These are phyloP conservation scores for Pseudocercospora fuligena DNA, from an alignment of 2,329 filamentous ascomycete species.

Conservation along the genomic window DNA sequence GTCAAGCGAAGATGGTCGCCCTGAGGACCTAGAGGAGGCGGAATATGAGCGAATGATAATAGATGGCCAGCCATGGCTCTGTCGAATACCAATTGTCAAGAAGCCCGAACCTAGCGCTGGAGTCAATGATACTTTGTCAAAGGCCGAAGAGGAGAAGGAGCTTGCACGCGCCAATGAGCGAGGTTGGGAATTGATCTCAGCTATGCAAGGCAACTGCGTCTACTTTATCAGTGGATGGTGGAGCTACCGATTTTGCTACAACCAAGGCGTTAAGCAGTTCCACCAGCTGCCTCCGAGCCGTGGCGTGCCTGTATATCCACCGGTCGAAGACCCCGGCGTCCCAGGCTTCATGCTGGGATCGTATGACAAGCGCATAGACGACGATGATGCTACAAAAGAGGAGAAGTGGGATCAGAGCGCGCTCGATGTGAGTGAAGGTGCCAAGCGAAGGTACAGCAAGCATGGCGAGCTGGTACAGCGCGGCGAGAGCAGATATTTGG, in stretches of 20 bases:
- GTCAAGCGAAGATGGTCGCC: constrained; percentile 16
- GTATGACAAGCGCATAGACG: constrained; percentile 45
- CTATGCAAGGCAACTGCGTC: constrained; percentile 79
- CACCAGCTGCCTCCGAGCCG: constrained; percentile 76
- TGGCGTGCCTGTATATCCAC: constrained; percentile 70
- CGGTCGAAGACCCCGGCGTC: constrained; percentile 75
- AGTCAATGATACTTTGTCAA: constrained; percentile 38
- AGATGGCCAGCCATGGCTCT: constrained; percentile 75
- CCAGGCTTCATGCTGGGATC: constrained; percentile 78
- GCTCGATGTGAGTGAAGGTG: constrained; percentile 37
- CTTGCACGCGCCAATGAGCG: constrained; percentile 74
- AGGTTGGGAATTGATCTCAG: constrained; percentile 78
- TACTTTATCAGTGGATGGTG: constrained; percentile 90
- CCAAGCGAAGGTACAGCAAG: constrained; percentile 44
- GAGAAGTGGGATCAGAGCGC: constrained; percentile 35
- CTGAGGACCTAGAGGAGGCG: constrained; percentile 25
- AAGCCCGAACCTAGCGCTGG: constrained; percentile 45
- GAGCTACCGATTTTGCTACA: constrained; percentile 95
- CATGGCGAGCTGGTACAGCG: constrained; percentile 68
- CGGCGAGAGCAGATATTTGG: constrained; percentile 82
- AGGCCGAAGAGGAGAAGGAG: constrained; percentile 77
- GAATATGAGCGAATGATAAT: constrained; percentile 77
- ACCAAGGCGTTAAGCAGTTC: constrained; percentile 84
- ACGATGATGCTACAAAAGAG: constrained; percentile 38
- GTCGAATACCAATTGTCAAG: constrained; percentile 75